Evolutionary conservation across 768 basidiomycete genomes (phyloP), one percentile per base, ranked within the genome.

Genomic region (Russula foetens): DNA sequence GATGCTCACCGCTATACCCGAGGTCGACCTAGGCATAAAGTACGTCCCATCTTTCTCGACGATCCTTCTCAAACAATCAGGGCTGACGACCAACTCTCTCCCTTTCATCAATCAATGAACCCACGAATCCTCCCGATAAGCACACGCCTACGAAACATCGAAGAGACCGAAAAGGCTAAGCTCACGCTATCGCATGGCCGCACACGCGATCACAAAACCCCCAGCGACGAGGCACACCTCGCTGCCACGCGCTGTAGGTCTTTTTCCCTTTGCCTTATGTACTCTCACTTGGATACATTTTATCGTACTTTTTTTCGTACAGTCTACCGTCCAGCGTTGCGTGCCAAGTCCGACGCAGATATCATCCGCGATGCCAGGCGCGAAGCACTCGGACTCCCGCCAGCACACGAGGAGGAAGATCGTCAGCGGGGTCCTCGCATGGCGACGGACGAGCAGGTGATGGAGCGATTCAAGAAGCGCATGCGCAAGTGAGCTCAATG

Each of bases 11-110:
- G 93, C 92, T 38, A 98, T 99, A 67, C 97, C 96, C 0, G 97
- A 98, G 70, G 93, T 98, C 9, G 96, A 99, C 72, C 79, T 99
- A 4, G 97, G 97, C 58, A 97, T 98, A 88, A 94, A 99, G 95
- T 98, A 67, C 67, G 92, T 85, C 43, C 14, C 8, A 3, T 7
- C 8, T 7, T 59, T n/a, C 2, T 45, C 21, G 28, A 12, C 28
- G 23, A 21, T 14, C 7, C 21, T 19, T 4, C 61, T 24, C 3
- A 2, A 28, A 15, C 43, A 43, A 26, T 3, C 17, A 7, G 17
- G 4, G 15, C 28, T 6, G 15, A 21, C n/a, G 21, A 21, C 1
- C 9, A 35, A 11, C 9, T 35, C 35, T 35, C 35, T 11, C 35
- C 31, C 21, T 21, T 29, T 26, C 39, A 19, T 7, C 3, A 15